These are phyloP conservation scores for Toxoplasma gondii DNA, from an alignment of 169 alveolate genomes.

Conservation along the genomic window DNA sequence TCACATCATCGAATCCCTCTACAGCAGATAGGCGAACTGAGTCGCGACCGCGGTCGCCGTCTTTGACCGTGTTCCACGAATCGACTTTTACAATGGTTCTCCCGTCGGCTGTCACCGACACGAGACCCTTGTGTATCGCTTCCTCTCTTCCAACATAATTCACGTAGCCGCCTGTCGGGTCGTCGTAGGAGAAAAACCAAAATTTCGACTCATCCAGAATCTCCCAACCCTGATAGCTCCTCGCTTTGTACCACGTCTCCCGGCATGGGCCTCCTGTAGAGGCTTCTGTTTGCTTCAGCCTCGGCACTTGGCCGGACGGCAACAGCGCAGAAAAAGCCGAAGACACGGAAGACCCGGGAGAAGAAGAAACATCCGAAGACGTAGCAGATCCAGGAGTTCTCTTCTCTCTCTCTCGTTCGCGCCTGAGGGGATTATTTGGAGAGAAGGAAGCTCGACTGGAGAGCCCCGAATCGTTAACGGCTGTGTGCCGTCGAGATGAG, in stretches of 20 bases:
- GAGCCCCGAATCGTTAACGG: too few relatives aligned
- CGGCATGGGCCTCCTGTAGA: neutral
- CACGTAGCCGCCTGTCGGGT: slow-evolving; percentile 54
- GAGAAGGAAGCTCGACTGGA: too few relatives aligned
- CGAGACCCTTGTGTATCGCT: slow-evolving; percentile 5
- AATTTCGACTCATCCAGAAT: neutral
- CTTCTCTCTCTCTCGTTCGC: too few relatives aligned
- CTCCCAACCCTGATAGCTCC: slow-evolving; percentile 23
- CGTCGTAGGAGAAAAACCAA: slow-evolving; percentile 48
- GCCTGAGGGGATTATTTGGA: too few relatives aligned
- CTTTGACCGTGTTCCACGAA: neutral
- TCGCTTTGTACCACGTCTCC: slow-evolving; percentile 68
- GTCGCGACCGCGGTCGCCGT: slow-evolving; percentile 33
- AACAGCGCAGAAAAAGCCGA: neutral
- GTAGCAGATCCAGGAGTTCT: too few relatives aligned
- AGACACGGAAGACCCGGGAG: neutral
- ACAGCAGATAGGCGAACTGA: slow-evolving; percentile 42
- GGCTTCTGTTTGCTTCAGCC: neutral
- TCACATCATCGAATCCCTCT: slow-evolving; percentile 29
- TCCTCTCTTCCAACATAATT: slow-evolving; percentile 2
- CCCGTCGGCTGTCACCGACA: slow-evolving; percentile 1
- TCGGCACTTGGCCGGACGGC: neutral
- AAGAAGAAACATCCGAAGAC: too few relatives aligned
- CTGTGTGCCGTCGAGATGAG: too few relatives aligned
- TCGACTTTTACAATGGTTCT: neutral